Percentiles rank a stretch among this genome's conserved stretches.
These are phyloP conservation scores for Neoarthrinium moseri DNA, from an alignment of 2,329 filamentous ascomycete species.

Conservation along the genomic window DNA sequence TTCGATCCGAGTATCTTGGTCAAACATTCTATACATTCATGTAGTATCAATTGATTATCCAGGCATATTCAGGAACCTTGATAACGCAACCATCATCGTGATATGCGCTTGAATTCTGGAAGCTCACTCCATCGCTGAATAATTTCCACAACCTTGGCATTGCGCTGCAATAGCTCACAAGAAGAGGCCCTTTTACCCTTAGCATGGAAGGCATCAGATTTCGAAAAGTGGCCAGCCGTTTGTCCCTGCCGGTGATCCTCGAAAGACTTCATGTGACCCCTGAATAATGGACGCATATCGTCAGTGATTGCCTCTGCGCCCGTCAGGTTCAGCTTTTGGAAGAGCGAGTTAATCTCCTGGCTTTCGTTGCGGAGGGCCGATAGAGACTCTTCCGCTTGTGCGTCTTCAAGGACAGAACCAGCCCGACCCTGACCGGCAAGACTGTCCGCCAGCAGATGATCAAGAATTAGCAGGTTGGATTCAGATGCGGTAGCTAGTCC, in stretches of 20 bases:
- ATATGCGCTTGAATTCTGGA: not conserved
- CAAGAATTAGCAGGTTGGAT: conserved; percentile 19
- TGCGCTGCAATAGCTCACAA: conserved; percentile 3
- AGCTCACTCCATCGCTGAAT: conserved; percentile 9
- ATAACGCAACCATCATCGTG: too few species aligned
- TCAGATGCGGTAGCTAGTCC: conserved; percentile 22
- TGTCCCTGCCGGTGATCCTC: too few species aligned
- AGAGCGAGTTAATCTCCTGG: conserved; percentile 14
- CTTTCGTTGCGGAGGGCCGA: conserved; percentile 20
- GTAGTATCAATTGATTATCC: too few species aligned
- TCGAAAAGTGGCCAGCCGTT: too few species aligned
- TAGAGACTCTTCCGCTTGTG: conserved; percentile 26
- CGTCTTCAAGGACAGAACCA: conserved; percentile 22
- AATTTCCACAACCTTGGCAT: conserved; percentile 3
- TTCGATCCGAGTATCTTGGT: too few species aligned
- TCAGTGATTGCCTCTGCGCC: too few species aligned
- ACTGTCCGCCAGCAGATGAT: conserved; percentile 24
- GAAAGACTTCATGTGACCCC: too few species aligned
- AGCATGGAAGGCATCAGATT: too few species aligned
- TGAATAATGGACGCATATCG: too few species aligned
- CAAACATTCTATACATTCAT: too few species aligned
- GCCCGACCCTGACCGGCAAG: conserved; percentile 12
- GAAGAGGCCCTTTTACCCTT: too few species aligned
- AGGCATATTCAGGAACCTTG: too few species aligned
- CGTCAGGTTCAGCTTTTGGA: conserved; percentile 1